Conservation (phyloP, 2,329 filamentous ascomycete species). For the Basipetospora sp. region DNA sequence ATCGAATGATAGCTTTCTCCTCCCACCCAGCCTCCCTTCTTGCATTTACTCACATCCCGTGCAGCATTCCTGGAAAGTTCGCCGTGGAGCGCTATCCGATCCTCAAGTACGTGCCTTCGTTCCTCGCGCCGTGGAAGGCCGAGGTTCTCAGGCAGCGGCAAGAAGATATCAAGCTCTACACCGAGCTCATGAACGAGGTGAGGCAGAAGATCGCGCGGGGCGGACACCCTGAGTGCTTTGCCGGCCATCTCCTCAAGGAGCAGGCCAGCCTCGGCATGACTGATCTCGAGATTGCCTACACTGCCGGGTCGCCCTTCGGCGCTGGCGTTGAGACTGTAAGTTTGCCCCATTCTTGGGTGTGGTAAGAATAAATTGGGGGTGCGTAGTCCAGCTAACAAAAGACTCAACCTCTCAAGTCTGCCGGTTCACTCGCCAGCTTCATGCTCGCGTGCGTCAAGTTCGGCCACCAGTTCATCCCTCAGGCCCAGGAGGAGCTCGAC, state of each 20-base stretch:
- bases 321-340: conserved; percentile 28
- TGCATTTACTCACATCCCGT: background rate
- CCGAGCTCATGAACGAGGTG: conserved; percentile 25
- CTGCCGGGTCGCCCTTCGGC: conserved; percentile 29
- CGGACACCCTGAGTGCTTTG: conserved; percentile 24
- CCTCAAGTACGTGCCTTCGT: conserved; percentile 22
- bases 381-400: too few relatives aligned
- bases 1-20: too few relatives aligned
- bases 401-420: conserved; percentile 20
- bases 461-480: conserved; percentile 33
- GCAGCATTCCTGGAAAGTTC: conserved; percentile 18
- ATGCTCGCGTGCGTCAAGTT: conserved; percentile 38
- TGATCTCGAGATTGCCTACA: conserved; percentile 28
- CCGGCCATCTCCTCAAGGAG: conserved; percentile 26
- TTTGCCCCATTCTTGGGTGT: conserved; percentile 15
- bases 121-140: conserved; percentile 25
- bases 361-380: too few relatives aligned
- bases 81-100: conserved; percentile 26
- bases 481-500: conserved; percentile 25
- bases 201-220: conserved; percentile 19
- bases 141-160: conserved; percentile 17
- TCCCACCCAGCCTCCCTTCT: background rate
- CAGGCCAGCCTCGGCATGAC: conserved; percentile 25
- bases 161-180: conserved; percentile 23
- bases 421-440: conserved; percentile 32